Evolutionary conservation across 2,329 filamentous ascomycete species (phyloP).

Genomic region (Xylaria sp.): DNA sequence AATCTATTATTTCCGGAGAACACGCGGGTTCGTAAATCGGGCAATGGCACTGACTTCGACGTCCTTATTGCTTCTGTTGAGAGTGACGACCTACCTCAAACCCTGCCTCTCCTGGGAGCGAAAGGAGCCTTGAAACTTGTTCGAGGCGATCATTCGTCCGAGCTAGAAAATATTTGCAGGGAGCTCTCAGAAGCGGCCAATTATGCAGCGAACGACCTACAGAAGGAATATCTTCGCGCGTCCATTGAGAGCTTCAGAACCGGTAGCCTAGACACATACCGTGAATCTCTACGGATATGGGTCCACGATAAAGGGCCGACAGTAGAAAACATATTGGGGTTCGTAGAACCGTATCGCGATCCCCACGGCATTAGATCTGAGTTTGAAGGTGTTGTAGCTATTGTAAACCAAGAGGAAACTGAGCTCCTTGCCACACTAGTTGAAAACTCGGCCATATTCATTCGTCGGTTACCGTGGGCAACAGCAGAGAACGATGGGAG

Average conservation of each 20-base stretch:
- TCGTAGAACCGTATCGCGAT: constrained; percentile 72
- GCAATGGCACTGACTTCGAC: constrained; percentile 37
- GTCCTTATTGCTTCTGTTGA: constrained; percentile 12
- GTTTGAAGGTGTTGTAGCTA: constrained; percentile 69
- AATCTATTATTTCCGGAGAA: constrained; percentile 67
- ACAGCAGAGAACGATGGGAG: constrained; percentile 54
- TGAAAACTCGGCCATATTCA: constrained; percentile 71
- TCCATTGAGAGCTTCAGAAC: constrained; percentile 67
- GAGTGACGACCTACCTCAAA: not conserved
- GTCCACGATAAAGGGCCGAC: constrained; percentile 67
- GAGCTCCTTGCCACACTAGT: constrained; percentile 69
- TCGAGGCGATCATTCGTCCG: constrained; percentile 63
- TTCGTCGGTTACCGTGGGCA: constrained; percentile 75
- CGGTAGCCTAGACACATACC: constrained; percentile 66
- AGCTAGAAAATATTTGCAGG: constrained; percentile 61
- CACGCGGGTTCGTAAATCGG: constrained; percentile 62
- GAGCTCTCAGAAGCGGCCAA: constrained; percentile 60
- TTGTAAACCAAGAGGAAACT: constrained; percentile 75
- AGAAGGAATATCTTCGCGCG: constrained; percentile 62
- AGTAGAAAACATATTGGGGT: constrained; percentile 70
- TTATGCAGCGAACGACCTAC: constrained; percentile 63
- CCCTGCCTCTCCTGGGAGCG: not conserved
- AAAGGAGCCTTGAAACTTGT: constrained; percentile 54
- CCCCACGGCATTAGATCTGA: constrained; percentile 68
- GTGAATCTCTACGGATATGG: constrained; percentile 66